phyloP scores from a whole-genome alignment of 352 stramenopile species.

The Phytophthora fragariaefolia region DNA sequence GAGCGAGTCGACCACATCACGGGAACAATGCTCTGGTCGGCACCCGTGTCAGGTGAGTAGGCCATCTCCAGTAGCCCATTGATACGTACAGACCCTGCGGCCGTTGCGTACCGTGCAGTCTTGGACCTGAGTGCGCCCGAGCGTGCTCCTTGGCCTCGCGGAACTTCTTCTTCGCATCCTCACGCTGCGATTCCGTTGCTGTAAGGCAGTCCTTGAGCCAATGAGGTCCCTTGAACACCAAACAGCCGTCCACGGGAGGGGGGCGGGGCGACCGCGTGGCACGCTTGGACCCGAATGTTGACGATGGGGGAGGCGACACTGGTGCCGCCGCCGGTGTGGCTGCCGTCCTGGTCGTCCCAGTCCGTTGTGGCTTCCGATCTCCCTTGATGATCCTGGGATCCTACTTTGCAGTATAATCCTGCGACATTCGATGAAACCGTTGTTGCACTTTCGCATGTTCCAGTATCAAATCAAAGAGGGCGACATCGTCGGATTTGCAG shows the following conservation, averaged over 20 bases:
- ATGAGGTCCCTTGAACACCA: conserved; percentile 1
- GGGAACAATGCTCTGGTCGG: neutral
- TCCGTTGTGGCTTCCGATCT: neutral
- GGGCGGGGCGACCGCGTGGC: neutral
- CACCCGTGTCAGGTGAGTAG: neutral
- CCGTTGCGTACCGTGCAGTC: neutral
- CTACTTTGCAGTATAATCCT: neutral
- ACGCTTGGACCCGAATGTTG: neutral
- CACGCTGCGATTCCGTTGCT: neutral
- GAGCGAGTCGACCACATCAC: neutral
- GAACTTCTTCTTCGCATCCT: neutral
- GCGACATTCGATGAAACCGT: neutral
- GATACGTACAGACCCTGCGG: neutral
- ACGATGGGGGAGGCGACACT: too few species aligned
- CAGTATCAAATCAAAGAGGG: conserved; percentile 16
- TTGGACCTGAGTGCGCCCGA: neutral
- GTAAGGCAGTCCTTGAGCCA: neutral
- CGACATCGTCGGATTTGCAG: conserved; percentile 4
- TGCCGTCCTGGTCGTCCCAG: neutral
- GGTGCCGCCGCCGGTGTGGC: neutral
- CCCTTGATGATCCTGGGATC: neutral
- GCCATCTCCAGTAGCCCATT: neutral
- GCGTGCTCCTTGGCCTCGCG: neutral
- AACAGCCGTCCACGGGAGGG: neutral
- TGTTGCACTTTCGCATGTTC: conserved; percentile 10